Evolutionary conservation across 306 rosid genomes (phyloP).

Genomic region (Ochetophila trinervis): DNA sequence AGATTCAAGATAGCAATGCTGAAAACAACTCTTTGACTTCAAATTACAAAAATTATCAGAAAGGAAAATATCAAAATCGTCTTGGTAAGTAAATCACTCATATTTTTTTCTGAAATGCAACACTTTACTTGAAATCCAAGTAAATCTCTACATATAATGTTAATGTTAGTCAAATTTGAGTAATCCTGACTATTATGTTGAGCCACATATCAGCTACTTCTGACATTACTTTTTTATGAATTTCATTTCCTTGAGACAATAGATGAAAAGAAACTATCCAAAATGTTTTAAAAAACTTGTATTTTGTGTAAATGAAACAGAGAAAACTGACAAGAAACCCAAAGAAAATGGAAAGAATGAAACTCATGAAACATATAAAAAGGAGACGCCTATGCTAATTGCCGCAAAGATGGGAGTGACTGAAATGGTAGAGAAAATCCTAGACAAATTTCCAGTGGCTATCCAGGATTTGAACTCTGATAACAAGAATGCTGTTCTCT

Average conservation of each 20-base stretch:
- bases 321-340: background rate
- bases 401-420: constrained; percentile 63
- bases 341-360: background rate
- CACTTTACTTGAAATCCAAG: background rate
- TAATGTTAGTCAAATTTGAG: too few species aligned
- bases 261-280: background rate
- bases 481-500: constrained; percentile 48
- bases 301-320: background rate
- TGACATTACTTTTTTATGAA: too few species aligned
- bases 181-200: too few species aligned
- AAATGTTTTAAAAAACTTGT: background rate
- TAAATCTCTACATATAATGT: too few species aligned
- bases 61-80: background rate
- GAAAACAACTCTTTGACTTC: background rate
- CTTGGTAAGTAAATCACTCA: background rate
- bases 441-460: constrained; percentile 48
- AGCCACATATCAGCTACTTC: too few species aligned
- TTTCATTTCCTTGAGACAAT: background rate
- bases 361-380: background rate
- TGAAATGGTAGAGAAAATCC: constrained; percentile 48
- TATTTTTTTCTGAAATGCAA: background rate
- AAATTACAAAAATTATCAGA: background rate
- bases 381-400: constrained; percentile 41
- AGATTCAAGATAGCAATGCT: background rate
- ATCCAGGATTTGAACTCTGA: constrained; percentile 40